Percentiles rank a stretch among this genome's conserved stretches.
phyloP scores from a whole-genome alignment of 345 rosid genomes.

The Viola odorata region DNA sequence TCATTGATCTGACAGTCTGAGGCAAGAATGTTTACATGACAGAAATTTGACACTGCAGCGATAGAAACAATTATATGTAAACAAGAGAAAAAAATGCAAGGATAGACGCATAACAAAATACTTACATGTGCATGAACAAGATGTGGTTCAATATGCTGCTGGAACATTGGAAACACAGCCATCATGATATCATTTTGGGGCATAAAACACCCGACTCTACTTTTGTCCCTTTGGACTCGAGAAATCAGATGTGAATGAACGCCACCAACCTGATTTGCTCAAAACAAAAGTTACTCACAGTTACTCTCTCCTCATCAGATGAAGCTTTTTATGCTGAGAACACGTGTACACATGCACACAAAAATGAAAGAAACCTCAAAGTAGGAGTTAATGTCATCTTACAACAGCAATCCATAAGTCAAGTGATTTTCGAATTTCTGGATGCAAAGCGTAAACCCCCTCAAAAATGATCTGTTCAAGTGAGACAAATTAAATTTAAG shows the following conservation, averaged over 20 bases:
- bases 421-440: conserved; percentile 79
- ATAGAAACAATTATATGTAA: not conserved
- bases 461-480: conserved; percentile 78
- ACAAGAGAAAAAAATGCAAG: conserved; percentile 7
- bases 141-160: conserved; percentile 96
- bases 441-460: conserved; percentile 96
- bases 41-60: not conserved
- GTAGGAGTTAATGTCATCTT: conserved; percentile 32
- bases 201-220: conserved; percentile 78
- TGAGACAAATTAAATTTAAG: conserved; percentile 11
- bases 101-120: conserved; percentile 14
- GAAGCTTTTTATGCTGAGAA: not conserved
- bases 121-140: conserved; percentile 99
- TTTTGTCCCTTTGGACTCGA: conserved; percentile 98
- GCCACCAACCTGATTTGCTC: conserved; percentile 84
- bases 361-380: conserved; percentile 12
- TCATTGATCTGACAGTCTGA: no score
- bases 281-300: conserved; percentile 11
- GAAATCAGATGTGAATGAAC: conserved; percentile 97
- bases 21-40: not conserved
- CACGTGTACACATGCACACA: not conserved
- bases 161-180: conserved; percentile 98
- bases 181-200: conserved; percentile 99
- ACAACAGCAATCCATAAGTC: conserved; percentile 99
- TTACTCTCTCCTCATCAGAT: not conserved